Percentiles rank a stretch among this genome's conserved stretches.
These are phyloP conservation scores for Quercus tomentella DNA, from an alignment of 331 rosid genomes.

Conservation along the genomic window DNA sequence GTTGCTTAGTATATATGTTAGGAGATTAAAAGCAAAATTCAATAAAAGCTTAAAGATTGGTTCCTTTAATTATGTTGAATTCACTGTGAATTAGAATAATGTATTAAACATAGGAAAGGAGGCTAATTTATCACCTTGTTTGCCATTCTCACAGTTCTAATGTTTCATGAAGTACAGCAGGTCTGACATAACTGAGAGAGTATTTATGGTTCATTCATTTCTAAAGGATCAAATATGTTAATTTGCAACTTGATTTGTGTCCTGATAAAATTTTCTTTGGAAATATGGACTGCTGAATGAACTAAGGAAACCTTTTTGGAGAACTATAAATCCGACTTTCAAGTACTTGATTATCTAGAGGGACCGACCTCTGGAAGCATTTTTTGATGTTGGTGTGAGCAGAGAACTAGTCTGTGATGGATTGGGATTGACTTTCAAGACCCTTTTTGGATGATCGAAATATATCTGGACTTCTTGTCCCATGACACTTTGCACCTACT, in stretches of 20 bases:
- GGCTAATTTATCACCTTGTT: background rate
- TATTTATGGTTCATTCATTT: background rate
- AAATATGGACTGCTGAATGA: background rate
- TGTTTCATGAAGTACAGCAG: too few species aligned
- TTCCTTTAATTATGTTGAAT: too few species aligned
- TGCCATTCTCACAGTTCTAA: background rate
- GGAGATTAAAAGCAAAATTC: too few species aligned
- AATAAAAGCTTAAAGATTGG: too few species aligned
- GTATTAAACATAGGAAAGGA: too few species aligned
- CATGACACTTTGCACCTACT: too few species aligned
- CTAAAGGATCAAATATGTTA: background rate
- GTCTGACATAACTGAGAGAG: background rate
- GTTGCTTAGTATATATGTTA: too few species aligned
- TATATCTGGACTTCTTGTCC: background rate
- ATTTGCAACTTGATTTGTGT: background rate
- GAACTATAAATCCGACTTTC: background rate
- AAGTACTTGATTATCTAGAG: background rate
- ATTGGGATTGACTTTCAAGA: background rate
- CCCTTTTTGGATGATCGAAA: background rate
- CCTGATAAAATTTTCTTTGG: background rate
- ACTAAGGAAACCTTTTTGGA: too few species aligned
- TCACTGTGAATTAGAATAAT: too few species aligned
- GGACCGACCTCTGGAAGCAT: background rate
- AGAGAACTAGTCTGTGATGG: background rate
- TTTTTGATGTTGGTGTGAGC: background rate